These are phyloP conservation scores for Aspergillus luchuensis DNA, from an alignment of 2,329 filamentous ascomycete species.

Conservation along the genomic window DNA sequence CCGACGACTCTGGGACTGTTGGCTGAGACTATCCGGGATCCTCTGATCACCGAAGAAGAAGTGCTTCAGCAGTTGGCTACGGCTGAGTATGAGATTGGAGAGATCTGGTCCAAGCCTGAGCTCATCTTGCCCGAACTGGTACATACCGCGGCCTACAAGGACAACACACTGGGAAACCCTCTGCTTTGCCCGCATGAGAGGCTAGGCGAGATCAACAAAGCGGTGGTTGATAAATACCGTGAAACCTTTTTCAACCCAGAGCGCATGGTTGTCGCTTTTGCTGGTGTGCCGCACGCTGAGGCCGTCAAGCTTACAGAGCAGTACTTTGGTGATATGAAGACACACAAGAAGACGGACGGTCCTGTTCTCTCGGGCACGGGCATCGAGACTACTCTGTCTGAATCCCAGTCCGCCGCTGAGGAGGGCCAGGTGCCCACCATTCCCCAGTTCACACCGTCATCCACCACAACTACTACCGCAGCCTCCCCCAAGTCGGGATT, in stretches of 20 bases:
- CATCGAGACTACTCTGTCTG: constrained; percentile 56
- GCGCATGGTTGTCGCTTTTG: constrained; percentile 91
- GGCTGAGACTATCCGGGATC: constrained; percentile 90
- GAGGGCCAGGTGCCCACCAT: constrained; percentile 39
- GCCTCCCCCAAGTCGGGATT: constrained; percentile 61
- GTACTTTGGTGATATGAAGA: constrained; percentile 89
- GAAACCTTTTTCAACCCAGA: constrained; percentile 85
- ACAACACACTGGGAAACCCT: constrained; percentile 94
- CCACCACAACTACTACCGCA: constrained; percentile 37
- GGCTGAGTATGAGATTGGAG: constrained; percentile 90
- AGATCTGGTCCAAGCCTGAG: constrained; percentile 97
- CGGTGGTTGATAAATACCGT: constrained; percentile 75
- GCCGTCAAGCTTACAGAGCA: constrained; percentile 78
- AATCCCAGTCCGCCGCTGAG: constrained; percentile 28
- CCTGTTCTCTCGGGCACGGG: constrained; percentile 57
- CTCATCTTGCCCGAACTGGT: constrained; percentile 93
- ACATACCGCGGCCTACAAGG: constrained; percentile 92
- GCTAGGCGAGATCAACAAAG: constrained; percentile 70
- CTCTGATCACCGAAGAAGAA: constrained; percentile 81
- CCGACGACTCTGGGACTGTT: constrained; percentile 78
- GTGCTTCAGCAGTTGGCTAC: constrained; percentile 85
- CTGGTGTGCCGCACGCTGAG: constrained; percentile 78
- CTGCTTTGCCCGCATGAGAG: constrained; percentile 86
- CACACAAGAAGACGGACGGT: constrained; percentile 51
- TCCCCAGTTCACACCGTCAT: constrained; percentile 45